Conservation (phyloP, 202 grass and related monocot genomes). For the Zoysia matrella region DNA sequence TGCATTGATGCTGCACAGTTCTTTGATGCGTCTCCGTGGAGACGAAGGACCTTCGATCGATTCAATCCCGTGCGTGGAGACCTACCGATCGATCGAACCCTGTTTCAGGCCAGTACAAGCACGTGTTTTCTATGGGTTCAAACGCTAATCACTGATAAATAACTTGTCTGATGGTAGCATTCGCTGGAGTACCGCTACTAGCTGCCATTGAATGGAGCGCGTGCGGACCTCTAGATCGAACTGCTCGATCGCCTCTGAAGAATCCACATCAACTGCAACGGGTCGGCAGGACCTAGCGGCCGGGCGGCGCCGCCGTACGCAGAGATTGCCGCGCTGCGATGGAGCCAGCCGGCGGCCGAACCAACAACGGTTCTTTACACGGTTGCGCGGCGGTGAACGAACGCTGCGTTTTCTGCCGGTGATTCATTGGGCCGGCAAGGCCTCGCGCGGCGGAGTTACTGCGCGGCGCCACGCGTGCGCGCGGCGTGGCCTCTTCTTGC, state of each 20-base stretch:
- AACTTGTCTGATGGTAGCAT: not conserved
- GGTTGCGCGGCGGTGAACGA: not conserved
- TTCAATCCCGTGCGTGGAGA: no score
- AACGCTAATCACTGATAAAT: not conserved
- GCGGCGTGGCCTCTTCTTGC: no score
- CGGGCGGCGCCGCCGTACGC: not conserved
- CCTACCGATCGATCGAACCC: no score
- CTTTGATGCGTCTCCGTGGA: not conserved
- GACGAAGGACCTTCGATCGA: not conserved
- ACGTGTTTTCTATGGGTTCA: not conserved
- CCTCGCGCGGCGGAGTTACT: not conserved
- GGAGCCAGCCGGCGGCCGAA: not conserved
- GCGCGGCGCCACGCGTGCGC: not conserved
- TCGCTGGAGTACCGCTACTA: not conserved
- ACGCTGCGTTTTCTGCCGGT: not conserved
- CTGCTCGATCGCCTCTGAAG: not conserved
- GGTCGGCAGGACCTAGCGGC: no score
- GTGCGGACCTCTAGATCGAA: not conserved
- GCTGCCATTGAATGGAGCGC: no score
- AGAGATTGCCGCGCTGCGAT: not conserved
- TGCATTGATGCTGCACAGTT: not conserved
- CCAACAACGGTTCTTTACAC: not conserved
- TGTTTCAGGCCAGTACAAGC: not conserved
- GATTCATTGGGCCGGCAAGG: not conserved
- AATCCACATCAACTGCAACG: no score